Base-by-base conservation (phyloP, 805 yeast species). In the Sugiyamaella valdiviana region DNA sequence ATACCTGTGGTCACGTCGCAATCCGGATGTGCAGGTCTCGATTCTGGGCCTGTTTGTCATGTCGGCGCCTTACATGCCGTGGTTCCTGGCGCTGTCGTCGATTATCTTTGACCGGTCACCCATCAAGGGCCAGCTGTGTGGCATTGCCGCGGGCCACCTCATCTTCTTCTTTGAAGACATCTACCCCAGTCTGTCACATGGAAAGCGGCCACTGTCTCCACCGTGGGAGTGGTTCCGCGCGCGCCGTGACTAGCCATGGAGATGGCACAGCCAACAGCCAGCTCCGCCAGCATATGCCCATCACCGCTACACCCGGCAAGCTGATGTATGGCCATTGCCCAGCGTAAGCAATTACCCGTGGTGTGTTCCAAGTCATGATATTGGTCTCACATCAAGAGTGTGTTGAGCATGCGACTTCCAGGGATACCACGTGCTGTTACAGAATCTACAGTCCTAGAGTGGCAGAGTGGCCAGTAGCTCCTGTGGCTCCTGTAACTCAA, bases 1-100 rank as follows among this genome's bases (percentile, higher is more conserved):
- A 6, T 78, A 74, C 53, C 61, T 78, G 23, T 71, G 78, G 72
- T 68, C 79, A 2, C 65, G 78, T 23, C 68, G 72, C 16, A 67
- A 71, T 49, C 76, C 78, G 2, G 67, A 68, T 32, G 63, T 65
- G 14, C 63, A 65, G 32, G 54, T 77, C 16, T 56, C 68, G 4
- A 51, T 76, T 24, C 55, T 76, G 51, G 74, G 78, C 5, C 42
- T 78, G 4, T 53, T 70, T 41, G 63, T 56, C n/a, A 59, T 77
- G 37, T 60, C 64, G 20, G 71, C 77, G 1, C 67, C 72, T 23
- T 74, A 76, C 54, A 50, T 72, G 19, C 79, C 79, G 2, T 67
- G 72, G 64, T 62, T 70, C 23, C 51, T 66, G 41, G 56, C 63
- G 41, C 55, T 54, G 23, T 10, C 40, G 45, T 52, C 67, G 12